Evolutionary conservation across 2,329 filamentous ascomycete species (phyloP).

Genomic region (Mycogone perniciosa): DNA sequence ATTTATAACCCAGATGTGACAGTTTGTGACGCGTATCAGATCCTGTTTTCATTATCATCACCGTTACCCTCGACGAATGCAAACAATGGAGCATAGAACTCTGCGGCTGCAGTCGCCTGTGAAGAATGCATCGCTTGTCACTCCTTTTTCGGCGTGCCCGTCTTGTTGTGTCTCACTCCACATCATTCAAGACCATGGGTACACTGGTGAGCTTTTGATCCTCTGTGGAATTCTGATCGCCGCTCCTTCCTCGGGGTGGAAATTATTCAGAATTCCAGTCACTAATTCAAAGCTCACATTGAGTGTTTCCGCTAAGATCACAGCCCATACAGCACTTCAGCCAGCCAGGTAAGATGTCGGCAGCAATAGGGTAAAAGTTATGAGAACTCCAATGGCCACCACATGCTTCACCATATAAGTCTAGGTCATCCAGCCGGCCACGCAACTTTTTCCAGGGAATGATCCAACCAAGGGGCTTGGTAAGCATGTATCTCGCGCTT

Average conservation of each 20-base stretch:
- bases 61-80: slow-evolving; percentile 16
- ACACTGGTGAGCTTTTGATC: background rate
- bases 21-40: background rate
- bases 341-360: too few species aligned
- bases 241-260: background rate
- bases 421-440: too few species aligned
- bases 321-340: too few species aligned
- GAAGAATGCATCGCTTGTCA: slow-evolving; percentile 17
- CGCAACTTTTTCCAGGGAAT: too few species aligned
- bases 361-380: too few species aligned
- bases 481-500: too few species aligned
- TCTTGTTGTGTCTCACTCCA: slow-evolving; percentile 21
- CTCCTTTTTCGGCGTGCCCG: slow-evolving; percentile 1
- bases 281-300: too few species aligned
- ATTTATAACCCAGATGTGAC: slow-evolving; percentile 2
- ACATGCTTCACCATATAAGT: too few species aligned
- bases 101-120: slow-evolving; percentile 4
- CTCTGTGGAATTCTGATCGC: background rate
- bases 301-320: too few species aligned
- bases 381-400: too few species aligned
- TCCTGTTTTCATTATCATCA: background rate
- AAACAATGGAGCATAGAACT: background rate
- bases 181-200: background rate
- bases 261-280: too few species aligned
- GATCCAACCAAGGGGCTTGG: too few species aligned